Evolutionary conservation across 768 basidiomycete species (phyloP).

Genomic region (Boletus sp.): DNA sequence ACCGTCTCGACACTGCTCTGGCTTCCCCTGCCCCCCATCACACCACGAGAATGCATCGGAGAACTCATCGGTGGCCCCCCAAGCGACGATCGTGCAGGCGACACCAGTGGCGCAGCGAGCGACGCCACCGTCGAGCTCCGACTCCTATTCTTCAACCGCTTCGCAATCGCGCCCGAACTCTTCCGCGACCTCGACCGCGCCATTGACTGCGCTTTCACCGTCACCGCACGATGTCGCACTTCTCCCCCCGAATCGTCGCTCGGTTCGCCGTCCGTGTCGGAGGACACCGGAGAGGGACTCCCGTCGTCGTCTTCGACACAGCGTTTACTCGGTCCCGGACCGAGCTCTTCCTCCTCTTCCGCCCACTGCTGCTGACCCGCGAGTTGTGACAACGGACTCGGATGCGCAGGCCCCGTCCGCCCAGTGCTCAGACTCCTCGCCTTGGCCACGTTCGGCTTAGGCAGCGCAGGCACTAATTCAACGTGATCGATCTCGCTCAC

Average conservation of each 20-base stretch:
- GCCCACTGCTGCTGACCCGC: slow-evolving; percentile 53
- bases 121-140: slow-evolving; percentile 68
- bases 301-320: slow-evolving; percentile 46
- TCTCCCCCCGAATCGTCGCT: slow-evolving; percentile 29
- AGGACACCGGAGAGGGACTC: slow-evolving; percentile 58
- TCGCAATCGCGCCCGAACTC: slow-evolving; percentile 20
- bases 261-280: slow-evolving; percentile 56
- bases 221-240: neutral
- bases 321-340: slow-evolving; percentile 2
- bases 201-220: slow-evolving; percentile 22
- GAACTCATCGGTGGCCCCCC: slow-evolving; percentile 4
- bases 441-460: slow-evolving; percentile 31
- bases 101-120: slow-evolving; percentile 40
- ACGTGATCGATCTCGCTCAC: slow-evolving; percentile 33
- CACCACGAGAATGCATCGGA: slow-evolving; percentile 12
- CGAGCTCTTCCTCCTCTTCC: slow-evolving; percentile 43
- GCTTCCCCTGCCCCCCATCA: slow-evolving; percentile 48
- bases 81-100: slow-evolving; percentile 17
- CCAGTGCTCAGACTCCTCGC: slow-evolving; percentile 34
- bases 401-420: slow-evolving; percentile 38
- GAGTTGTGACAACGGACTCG: slow-evolving; percentile 64
- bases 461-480: slow-evolving; percentile 23
- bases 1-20: slow-evolving; percentile 72
- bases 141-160: slow-evolving; percentile 41
- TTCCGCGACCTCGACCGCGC: slow-evolving; percentile 32